phyloP scores from a whole-genome alignment of 2,329 filamentous ascomycete genomes.

The Penicillium sp. region DNA sequence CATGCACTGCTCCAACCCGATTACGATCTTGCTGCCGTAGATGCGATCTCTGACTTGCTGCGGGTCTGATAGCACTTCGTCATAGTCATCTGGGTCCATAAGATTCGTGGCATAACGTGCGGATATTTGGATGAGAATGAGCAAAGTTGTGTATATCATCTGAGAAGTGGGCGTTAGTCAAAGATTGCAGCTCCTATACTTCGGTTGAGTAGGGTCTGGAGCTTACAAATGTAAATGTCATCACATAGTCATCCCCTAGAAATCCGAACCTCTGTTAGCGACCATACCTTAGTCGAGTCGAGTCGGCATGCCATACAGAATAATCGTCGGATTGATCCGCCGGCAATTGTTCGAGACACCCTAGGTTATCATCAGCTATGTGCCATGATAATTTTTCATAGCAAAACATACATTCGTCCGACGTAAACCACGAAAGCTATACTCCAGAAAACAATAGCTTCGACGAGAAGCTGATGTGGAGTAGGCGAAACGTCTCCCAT shows the following conservation, averaged over 20 bases:
- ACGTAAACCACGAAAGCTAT: conserved; percentile 31
- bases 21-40: conserved; percentile 52
- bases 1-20: conserved; percentile 54
- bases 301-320: conserved; percentile 23
- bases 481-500: conserved; percentile 36
- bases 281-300: background rate
- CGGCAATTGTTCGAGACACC: conserved; percentile 29
- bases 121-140: conserved; percentile 41
- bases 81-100: conserved; percentile 38
- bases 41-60: conserved; percentile 47
- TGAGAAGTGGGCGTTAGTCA: conserved; percentile 10
- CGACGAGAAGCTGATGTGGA: conserved; percentile 30
- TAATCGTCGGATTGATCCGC: conserved; percentile 31
- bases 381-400: background rate
- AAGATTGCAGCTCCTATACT: background rate
- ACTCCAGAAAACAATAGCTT: conserved; percentile 34
- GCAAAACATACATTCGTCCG: conserved; percentile 30
- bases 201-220: background rate
- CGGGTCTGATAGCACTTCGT: conserved; percentile 33
- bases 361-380: conserved; percentile 16
- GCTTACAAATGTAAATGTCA: conserved; percentile 41
- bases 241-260: conserved; percentile 42
- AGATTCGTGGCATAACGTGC: conserved; percentile 41
- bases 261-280: background rate
- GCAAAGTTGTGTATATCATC: conserved; percentile 37